Conservation (phyloP, 2,329 filamentous ascomycete species). For the Clarireedia monteithiana region DNA sequence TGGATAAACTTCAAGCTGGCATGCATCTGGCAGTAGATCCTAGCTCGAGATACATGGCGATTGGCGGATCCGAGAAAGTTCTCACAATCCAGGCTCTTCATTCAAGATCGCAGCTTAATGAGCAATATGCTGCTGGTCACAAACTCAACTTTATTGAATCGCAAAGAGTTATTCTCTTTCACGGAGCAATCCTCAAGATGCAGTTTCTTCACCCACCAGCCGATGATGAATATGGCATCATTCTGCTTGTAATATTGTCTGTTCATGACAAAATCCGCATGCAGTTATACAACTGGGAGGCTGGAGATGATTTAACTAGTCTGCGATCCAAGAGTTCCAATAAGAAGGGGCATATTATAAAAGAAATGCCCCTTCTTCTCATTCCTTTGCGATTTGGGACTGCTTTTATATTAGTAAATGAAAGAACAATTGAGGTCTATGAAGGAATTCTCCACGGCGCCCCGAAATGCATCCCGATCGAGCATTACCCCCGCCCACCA, state of each 20-base stretch:
- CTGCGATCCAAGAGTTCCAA: slow-evolving; percentile 43
- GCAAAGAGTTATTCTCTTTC: slow-evolving; percentile 34
- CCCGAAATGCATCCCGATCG: slow-evolving; percentile 27
- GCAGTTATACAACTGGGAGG: slow-evolving; percentile 54
- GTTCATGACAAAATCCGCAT: slow-evolving; percentile 43
- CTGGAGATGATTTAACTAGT: slow-evolving; percentile 38
- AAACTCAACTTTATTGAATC: slow-evolving; percentile 51
- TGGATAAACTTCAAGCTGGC: slow-evolving; percentile 46
- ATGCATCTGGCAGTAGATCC: slow-evolving; percentile 72
- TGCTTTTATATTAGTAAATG: slow-evolving; percentile 62
- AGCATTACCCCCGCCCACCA: not conserved
- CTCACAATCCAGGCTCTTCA: slow-evolving; percentile 68
- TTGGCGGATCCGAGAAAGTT: slow-evolving; percentile 61
- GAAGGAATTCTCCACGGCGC: slow-evolving; percentile 45
- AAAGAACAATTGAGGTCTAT: slow-evolving; percentile 48
- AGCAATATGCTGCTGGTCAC: slow-evolving; percentile 39
- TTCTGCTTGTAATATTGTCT: slow-evolving; percentile 62
- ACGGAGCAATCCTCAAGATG: slow-evolving; percentile 75
- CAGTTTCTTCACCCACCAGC: slow-evolving; percentile 71
- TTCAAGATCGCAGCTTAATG: slow-evolving; percentile 42
- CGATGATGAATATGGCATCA: slow-evolving; percentile 60
- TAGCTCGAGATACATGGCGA: slow-evolving; percentile 58
- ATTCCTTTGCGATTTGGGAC: slow-evolving; percentile 65
- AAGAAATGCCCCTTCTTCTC: slow-evolving; percentile 56
- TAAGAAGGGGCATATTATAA: slow-evolving; percentile 34